Conservation (phyloP, 768 basidiomycete species). For the Auriscalpium orientale region DNA sequence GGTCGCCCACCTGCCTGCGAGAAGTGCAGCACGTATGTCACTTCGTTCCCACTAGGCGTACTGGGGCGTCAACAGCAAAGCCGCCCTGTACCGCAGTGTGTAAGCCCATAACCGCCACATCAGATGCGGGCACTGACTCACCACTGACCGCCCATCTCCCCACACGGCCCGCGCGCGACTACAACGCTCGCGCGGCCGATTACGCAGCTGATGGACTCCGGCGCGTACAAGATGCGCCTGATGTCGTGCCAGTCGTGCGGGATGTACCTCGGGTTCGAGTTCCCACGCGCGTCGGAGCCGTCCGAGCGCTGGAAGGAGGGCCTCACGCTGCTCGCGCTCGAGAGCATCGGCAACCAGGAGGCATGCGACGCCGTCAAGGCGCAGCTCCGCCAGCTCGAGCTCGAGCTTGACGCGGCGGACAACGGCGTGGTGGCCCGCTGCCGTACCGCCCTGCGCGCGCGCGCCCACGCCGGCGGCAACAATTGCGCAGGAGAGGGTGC, state of each 20-base stretch:
- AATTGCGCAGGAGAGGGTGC: no score
- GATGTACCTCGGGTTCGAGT: conserved; percentile 56
- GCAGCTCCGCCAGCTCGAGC: background rate
- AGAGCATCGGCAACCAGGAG: conserved; percentile 27
- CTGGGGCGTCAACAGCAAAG: background rate
- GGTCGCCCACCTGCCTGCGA: background rate
- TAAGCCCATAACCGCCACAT: background rate
- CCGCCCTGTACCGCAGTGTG: background rate
- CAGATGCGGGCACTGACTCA: background rate
- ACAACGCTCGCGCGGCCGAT: conserved; percentile 30
- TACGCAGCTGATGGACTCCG: conserved; percentile 54
- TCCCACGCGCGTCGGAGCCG: conserved; percentile 46
- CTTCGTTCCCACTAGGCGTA: background rate
- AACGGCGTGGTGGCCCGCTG: no score
- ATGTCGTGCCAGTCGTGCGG: conserved; percentile 43
- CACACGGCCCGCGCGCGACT: background rate
- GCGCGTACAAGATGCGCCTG: conserved; percentile 56
- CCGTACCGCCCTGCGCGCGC: no score
- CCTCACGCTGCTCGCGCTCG: conserved; percentile 48
- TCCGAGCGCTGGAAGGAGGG: conserved; percentile 62
- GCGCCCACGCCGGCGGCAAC: no score
- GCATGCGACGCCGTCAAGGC: background rate
- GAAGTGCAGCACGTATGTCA: background rate
- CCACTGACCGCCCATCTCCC: background rate
- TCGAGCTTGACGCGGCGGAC: background rate